These are phyloP conservation scores for Teratosphaeria pseudoeucalypti DNA, from an alignment of 2,329 filamentous ascomycete genomes.

Conservation along the genomic window DNA sequence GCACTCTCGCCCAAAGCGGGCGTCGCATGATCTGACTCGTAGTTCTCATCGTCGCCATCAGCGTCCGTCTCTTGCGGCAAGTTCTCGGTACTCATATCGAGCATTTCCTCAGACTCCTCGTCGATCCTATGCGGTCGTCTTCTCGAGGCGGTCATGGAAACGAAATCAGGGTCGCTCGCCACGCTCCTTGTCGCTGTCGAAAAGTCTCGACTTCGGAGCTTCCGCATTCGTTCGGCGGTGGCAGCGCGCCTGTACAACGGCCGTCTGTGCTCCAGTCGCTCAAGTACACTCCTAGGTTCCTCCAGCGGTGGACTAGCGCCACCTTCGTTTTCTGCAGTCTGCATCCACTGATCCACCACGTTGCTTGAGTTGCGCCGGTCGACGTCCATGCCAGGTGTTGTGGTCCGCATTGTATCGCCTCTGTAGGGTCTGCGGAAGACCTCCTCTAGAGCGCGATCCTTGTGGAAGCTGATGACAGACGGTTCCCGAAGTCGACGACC, in stretches of 20 bases:
- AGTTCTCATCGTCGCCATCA: conserved; percentile 83
- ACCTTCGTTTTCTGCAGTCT: conserved; percentile 47
- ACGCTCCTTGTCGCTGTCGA: conserved; percentile 44
- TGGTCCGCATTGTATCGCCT: conserved; percentile 51
- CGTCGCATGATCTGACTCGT: conserved; percentile 45
- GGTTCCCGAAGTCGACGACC: conserved; percentile 54
- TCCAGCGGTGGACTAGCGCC: conserved; percentile 49
- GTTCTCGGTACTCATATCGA: conserved; percentile 30
- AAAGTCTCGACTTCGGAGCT: conserved; percentile 32
- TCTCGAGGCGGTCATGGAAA: conserved; percentile 23
- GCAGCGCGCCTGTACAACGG: conserved; percentile 43
- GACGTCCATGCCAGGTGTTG: conserved; percentile 24
- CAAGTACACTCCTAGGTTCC: conserved; percentile 48
- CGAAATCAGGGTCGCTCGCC: conserved; percentile 45
- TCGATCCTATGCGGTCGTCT: conserved; percentile 36
- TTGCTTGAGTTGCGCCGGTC: conserved; percentile 66
- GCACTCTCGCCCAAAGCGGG: conserved; percentile 24
- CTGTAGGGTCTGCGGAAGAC: conserved; percentile 65
- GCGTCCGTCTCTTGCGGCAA: conserved; percentile 60
- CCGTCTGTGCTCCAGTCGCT: conserved; percentile 46
- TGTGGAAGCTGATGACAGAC: conserved; percentile 78
- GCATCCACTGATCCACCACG: conserved; percentile 87
- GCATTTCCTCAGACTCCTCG: conserved; percentile 30
- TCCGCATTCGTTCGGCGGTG: conserved; percentile 25
- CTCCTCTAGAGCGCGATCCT: conserved; percentile 81